Base-by-base conservation (phyloP, 106 monocot genomes). In the Phalaenopsis aphrodite region DNA sequence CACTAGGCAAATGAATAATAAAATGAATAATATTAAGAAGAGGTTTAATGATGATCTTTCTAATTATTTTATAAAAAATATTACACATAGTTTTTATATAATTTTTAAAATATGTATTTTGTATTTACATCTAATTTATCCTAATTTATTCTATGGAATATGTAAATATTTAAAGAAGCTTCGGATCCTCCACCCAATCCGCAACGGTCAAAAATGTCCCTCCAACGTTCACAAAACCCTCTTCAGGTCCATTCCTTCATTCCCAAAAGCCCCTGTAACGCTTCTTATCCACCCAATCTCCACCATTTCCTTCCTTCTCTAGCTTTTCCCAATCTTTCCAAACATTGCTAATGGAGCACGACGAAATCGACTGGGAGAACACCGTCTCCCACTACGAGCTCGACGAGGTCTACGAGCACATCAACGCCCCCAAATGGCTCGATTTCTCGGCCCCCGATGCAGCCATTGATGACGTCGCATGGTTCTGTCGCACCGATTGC, bases 401-500 rank as follows among this genome's bases (percentile, higher is more conserved):
- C 37, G 96, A 97, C 82, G 96, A 97, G 57, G 58, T 85, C 38
- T 97, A 85, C 86, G 96, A 97, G 88, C 81, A 82, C 86, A 89
- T 97, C 87, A 76, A 89, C 78, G 97, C 97, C 37, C 97, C 97
- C 52, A 92, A 85, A 75, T 97, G 97, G 97, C 55, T 86, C 18
- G 97, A 97, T 56, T 86, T 97, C 81, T 75, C 86, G 47, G 41
- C 61, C 21, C 89, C 86, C 79, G 66, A 86, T 76, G 15, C 71
- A 79, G 7, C 61, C 6, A 79, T 76, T 78, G 87, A 85, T 74
- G 94, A 90, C 85, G 97, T 86, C 41, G 82, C 90, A 73, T 97
- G 92, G 94, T 97, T 97, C 85, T 97, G 97, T 83, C 97, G 94
- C 75, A 85, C 97, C 9, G 95, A 98, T 80, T 98, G 97, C 88